phyloP scores from a whole-genome alignment of 208 protist genomes.

The Blastocrithidia nonstop region DNA sequence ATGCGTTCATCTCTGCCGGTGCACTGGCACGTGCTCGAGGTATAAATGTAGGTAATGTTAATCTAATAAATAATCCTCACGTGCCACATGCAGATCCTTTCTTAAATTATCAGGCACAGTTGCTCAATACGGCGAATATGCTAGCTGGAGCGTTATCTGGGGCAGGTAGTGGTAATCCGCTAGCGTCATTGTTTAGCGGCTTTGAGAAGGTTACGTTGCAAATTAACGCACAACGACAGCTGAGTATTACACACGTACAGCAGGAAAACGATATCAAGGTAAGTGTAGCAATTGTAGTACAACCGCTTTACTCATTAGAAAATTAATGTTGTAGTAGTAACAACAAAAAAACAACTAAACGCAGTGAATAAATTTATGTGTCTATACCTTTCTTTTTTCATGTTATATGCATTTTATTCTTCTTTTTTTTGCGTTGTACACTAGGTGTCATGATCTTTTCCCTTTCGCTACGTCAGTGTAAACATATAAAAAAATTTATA shows the following conservation, averaged over 20 bases:
- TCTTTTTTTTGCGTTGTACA: too few species aligned
- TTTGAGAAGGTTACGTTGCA: conserved; percentile 66
- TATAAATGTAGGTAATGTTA: too few species aligned
- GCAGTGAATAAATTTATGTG: neutral
- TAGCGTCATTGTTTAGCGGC: conserved; percentile 13
- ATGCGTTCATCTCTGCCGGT: neutral
- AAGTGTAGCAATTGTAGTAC: conserved; percentile 51
- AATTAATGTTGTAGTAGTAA: neutral
- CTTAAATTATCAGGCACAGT: neutral
- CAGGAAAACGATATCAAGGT: conserved; percentile 42
- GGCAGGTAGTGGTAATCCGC: conserved; percentile 1
- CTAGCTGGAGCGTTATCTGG: neutral
- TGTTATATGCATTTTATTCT: neutral
- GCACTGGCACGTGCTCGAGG: too few species aligned
- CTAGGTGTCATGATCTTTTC: too few species aligned
- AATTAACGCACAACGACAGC: conserved; percentile 47
- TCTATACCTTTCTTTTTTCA: neutral
- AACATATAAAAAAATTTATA: too few species aligned
- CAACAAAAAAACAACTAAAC: conserved; percentile 3
- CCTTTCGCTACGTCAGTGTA: too few species aligned
- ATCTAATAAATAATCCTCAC: too few species aligned
- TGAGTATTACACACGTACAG: conserved; percentile 57
- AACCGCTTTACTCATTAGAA: conserved; percentile 16
- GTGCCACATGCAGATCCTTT: conserved; percentile 3
- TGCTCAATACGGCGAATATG: neutral